Evolutionary conservation across 768 basidiomycete genomes (phyloP), one percentile per base, ranked within the genome.

Genomic region (Amanita pallidorosea): DNA sequence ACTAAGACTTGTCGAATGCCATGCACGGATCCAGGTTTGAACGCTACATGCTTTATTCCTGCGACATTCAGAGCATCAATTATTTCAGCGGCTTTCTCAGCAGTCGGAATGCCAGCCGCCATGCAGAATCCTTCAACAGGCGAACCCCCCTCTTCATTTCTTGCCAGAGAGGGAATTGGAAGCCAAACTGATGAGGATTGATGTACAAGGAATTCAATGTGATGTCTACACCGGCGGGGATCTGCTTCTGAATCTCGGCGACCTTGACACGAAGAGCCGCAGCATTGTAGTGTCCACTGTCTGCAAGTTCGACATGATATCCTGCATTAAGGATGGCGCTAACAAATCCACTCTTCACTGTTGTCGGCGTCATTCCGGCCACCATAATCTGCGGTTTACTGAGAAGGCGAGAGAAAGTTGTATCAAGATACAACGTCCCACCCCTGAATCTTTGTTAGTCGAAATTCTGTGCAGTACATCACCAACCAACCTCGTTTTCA

Each of bases 321-420:
- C 95, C 95, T 23, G 96, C 94, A 55, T 85, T 79, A 57, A 96
- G 81, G 42, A 95, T 78, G 7, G 96, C 94, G 53, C 85, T 83
- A 60, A 97, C 94, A 65, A 98, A 95, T 15, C 93, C 93, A 29
- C 85, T 85, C 64, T 94, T 85, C 56, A 99, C 96, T 29, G 96
- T 99, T 1, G 86, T 86, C 0, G 96, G 96, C 0, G 96, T 99
- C 96, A 99, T 98, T 53, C 96, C 96, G 45, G 94, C 95, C 35
- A 99, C 93, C 96, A 98, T 98, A 67, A 99, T 86, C 33, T 96
- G 96, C 3, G 96, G 83, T 70, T 98, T 99, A 59, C 92, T 90
- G 38, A 99, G 68, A 40, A 99, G 78, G 53, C 96, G 88, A 45
- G 95, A 95, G 77, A 97, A 95, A 4, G 92, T 86, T 0, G 95